A percentile compares a stretch with the other conserved stretches of the same genome.
phyloP scores from a whole-genome alignment of 306 rosid species.

The Sphenostylis stenocarpa region DNA sequence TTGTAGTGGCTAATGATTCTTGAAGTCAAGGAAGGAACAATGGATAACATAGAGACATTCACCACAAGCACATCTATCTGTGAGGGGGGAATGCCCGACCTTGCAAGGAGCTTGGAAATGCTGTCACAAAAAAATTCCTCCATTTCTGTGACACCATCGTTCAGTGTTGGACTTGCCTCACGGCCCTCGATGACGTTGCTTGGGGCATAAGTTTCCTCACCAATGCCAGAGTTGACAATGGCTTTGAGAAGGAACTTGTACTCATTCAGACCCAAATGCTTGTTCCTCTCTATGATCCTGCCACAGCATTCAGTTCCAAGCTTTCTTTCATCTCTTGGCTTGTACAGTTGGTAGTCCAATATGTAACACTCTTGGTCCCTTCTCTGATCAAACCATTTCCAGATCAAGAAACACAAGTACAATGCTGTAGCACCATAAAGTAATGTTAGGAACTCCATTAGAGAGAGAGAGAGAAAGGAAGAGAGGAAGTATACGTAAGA shows the following conservation, averaged over 20 bases:
- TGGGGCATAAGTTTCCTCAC: constrained; percentile 89
- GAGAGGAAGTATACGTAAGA: neutral
- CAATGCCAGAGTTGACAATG: constrained; percentile 86
- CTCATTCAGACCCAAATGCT: constrained; percentile 60
- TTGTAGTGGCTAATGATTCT: constrained; percentile 65
- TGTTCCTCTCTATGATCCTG: constrained; percentile 48
- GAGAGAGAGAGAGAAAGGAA: constrained; percentile 4
- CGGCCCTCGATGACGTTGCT: constrained; percentile 57
- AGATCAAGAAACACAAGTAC: constrained; percentile 49
- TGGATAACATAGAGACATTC: constrained; percentile 67
- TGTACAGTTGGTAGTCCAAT: constrained; percentile 68
- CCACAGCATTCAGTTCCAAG: constrained; percentile 63
- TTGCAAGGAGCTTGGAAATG: constrained; percentile 51
- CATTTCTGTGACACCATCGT: constrained; percentile 55
- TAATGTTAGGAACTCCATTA: constrained; percentile 60
- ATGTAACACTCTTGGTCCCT: constrained; percentile 71
- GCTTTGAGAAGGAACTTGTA: constrained; percentile 83
- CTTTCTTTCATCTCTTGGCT: constrained; percentile 72
- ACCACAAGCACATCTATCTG: constrained; percentile 81
- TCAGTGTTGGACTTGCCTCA: constrained; percentile 50
- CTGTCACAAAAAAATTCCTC: constrained; percentile 76
- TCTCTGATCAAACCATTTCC: constrained; percentile 52
- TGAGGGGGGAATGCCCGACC: constrained; percentile 54
- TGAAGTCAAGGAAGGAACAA: constrained; percentile 63
- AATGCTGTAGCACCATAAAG: constrained; percentile 37